Evolutionary conservation across 75 land plant species (phyloP).

Genomic region (Adiantum capillusveneris): DNA sequence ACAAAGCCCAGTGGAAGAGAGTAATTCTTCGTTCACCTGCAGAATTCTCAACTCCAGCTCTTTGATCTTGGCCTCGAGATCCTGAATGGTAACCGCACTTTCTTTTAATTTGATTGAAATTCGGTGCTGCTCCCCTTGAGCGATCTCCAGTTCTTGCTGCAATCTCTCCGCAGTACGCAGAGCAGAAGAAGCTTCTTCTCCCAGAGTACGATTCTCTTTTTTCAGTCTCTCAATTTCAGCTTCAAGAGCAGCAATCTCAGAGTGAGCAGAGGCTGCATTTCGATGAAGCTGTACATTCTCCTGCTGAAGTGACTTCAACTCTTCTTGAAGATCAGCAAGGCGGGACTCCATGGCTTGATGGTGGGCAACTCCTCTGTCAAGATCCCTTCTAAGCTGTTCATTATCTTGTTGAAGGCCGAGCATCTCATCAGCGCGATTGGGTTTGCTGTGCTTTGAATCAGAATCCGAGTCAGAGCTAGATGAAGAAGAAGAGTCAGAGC

Average conservation of each 20-base stretch:
- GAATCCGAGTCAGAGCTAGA: conserved; percentile 15
- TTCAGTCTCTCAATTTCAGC: not conserved
- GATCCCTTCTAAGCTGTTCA: conserved; percentile 18
- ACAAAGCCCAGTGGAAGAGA: no score
- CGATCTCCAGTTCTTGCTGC: no score
- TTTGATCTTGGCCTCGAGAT: no score
- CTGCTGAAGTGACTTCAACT: not conserved
- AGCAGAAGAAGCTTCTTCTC: no score
- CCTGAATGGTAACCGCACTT: no score
- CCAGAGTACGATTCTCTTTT: not conserved
- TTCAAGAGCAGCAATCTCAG: not conserved
- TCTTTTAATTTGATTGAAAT: no score
- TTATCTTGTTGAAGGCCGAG: conserved; percentile 20
- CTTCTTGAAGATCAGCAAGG: not conserved
- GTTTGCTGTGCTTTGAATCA: not conserved
- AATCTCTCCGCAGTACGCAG: no score
- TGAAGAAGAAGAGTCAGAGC: not conserved
- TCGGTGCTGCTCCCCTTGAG: no score
- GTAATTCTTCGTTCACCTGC: no score
- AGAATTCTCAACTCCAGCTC: no score
- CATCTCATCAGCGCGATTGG: conserved; percentile 12
- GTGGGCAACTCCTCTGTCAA: conserved; percentile 1
- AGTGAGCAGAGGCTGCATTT: not conserved
- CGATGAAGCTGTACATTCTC: not conserved
- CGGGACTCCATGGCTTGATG: conserved; percentile 10